These are phyloP conservation scores for Verbascum thapsus DNA, from an alignment of 257 asterid species.

Conservation along the genomic window DNA sequence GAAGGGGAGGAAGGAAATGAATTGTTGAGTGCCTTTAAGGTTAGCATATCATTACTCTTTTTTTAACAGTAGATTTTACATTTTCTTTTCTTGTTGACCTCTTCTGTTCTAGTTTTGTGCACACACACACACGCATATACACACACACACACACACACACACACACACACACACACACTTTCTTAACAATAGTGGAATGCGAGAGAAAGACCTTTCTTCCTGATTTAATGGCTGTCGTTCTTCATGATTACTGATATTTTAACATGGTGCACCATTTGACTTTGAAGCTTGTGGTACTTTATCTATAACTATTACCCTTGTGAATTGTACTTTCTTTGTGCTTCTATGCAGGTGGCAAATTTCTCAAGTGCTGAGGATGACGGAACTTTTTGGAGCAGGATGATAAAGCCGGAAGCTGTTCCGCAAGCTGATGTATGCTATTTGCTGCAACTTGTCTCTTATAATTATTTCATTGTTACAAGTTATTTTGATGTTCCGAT, in stretches of 20 bases:
- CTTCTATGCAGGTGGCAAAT: slow-evolving; percentile 79
- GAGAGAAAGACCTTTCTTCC: slow-evolving; percentile 11
- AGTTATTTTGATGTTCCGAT: slow-evolving; percentile 23
- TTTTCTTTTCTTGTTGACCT: no score
- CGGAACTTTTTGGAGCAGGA: slow-evolving; percentile 98
- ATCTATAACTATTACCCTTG: slow-evolving; percentile 11
- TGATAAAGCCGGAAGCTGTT: slow-evolving; percentile 95
- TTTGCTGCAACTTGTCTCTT: slow-evolving; percentile 31
- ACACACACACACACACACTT: not conserved
- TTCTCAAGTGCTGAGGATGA: slow-evolving; percentile 94
- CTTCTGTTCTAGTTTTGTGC: slow-evolving; percentile 10
- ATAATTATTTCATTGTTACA: slow-evolving; percentile 12
- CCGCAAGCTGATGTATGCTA: slow-evolving; percentile 73
- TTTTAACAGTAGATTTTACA: slow-evolving; percentile 15
- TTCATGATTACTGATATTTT: no score
- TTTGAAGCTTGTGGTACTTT: slow-evolving; percentile 23
- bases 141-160: not conserved
- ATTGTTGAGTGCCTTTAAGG: slow-evolving; percentile 93
- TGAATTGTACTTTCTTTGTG: slow-evolving; percentile 24
- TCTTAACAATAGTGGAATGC: slow-evolving; percentile 6
- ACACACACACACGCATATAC: no score
- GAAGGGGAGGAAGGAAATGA: slow-evolving; percentile 78
- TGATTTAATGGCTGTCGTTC: not conserved
- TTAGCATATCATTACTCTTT: slow-evolving; percentile 32
- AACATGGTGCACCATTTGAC: slow-evolving; percentile 1